phyloP scores from a whole-genome alignment of 495 filamentous ascomycete species.

The Bathelium albidoporum region DNA sequence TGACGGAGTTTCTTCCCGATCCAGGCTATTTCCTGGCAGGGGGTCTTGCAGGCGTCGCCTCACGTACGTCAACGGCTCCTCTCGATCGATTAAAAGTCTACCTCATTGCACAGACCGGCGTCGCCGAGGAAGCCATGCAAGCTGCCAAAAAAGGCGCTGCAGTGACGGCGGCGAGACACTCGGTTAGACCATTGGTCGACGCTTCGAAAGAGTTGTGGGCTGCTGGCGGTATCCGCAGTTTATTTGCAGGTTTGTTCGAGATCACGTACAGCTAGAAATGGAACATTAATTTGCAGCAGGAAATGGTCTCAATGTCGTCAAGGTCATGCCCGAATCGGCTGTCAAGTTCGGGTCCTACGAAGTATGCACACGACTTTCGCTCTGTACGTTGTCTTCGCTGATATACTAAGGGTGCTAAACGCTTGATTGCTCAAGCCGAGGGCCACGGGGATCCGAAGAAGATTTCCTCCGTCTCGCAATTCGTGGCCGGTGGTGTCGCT shows the following conservation, averaged over 20 bases:
- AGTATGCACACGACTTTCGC: slow-evolving; percentile 33
- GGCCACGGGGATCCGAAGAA: slow-evolving; percentile 72
- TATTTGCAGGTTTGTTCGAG: slow-evolving; percentile 73
- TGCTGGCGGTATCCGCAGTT: slow-evolving; percentile 77
- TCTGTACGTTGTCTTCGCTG: neutral
- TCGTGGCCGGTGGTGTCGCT: slow-evolving; percentile 82
- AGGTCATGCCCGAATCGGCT: slow-evolving; percentile 96
- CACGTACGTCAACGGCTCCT: slow-evolving; percentile 85
- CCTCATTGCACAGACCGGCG: slow-evolving; percentile 80
- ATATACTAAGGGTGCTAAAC: slow-evolving; percentile 63
- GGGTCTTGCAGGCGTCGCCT: slow-evolving; percentile 56
- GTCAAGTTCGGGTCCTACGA: slow-evolving; percentile 96
- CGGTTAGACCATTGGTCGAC: slow-evolving; percentile 55
- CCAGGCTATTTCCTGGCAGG: slow-evolving; percentile 97
- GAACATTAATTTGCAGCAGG: slow-evolving; percentile 46
- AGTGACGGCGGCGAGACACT: slow-evolving; percentile 53
- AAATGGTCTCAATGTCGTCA: slow-evolving; percentile 92
- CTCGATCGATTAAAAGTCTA: slow-evolving; percentile 96
- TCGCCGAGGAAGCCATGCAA: slow-evolving; percentile 46
- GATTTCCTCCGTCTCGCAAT: slow-evolving; percentile 75
- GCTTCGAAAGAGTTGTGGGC: slow-evolving; percentile 70
- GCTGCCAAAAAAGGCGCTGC: slow-evolving; percentile 65
- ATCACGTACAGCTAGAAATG: neutral
- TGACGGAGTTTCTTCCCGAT: slow-evolving; percentile 55
- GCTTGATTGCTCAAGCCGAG: slow-evolving; percentile 73